Percentiles rank a stretch among this genome's conserved stretches.
Evolutionary conservation across 495 filamentous ascomycete genomes (phyloP).

Genomic region (Lasiosphaeria miniovina): DNA sequence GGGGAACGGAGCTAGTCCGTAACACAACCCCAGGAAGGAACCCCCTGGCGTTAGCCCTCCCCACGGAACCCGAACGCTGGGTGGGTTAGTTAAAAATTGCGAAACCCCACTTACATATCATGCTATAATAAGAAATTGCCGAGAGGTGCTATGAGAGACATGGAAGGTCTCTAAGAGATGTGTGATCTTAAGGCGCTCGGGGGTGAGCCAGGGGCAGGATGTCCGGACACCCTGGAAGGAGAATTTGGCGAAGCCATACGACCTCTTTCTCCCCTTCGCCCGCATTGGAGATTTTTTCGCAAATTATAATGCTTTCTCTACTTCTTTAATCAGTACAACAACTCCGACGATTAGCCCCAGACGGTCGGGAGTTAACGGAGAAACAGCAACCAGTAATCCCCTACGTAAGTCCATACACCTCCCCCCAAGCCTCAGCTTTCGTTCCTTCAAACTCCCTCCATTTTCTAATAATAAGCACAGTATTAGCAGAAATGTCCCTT

Average conservation of each 20-base stretch:
- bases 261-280: background rate
- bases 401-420: background rate
- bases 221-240: background rate
- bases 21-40: background rate
- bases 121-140: background rate
- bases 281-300: background rate
- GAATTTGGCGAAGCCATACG: background rate
- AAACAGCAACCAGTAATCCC: background rate
- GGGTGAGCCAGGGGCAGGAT: background rate
- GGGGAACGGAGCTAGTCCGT: background rate
- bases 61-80: background rate
- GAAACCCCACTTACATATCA: background rate
- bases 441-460: background rate
- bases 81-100: background rate
- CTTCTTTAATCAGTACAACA: background rate
- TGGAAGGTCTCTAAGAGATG: background rate
- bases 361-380: background rate
- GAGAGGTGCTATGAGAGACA: background rate
- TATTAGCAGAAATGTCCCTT: conserved; percentile 1
- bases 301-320: background rate
- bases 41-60: background rate
- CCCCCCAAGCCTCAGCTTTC: background rate
- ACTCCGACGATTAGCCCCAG: background rate
- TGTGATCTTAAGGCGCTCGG: background rate
- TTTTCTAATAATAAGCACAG: background rate